Evolutionary conservation across 805 yeast genomes (phyloP).

Genomic region (Wickerhamiella lipophila): DNA sequence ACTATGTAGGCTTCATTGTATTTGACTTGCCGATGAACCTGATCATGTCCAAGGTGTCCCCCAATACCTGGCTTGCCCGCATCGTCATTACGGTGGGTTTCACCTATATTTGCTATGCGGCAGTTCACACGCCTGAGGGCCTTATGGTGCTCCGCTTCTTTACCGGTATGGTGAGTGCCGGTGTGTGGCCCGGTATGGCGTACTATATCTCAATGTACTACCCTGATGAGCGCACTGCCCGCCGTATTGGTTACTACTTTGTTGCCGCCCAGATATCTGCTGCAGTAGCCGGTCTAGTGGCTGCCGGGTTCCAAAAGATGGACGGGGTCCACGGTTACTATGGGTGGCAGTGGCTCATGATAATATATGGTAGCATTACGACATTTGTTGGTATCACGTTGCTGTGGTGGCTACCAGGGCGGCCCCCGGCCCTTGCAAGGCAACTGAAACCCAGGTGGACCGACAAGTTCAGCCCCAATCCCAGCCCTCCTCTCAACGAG

Average conservation of each 20-base stretch:
- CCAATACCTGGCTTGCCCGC: slow-evolving; percentile 75
- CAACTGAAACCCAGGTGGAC: background rate
- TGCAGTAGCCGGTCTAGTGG: slow-evolving; percentile 74
- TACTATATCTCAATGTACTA: slow-evolving; percentile 77
- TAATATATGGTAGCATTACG: slow-evolving; percentile 63
- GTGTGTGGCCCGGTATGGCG: slow-evolving; percentile 84
- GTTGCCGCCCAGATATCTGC: slow-evolving; percentile 90
- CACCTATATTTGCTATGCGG: slow-evolving; percentile 62
- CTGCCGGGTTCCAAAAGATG: slow-evolving; percentile 80
- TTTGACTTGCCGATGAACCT: slow-evolving; percentile 85
- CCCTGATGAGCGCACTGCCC: slow-evolving; percentile 62
- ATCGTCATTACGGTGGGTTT: slow-evolving; percentile 66
- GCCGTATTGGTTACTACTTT: slow-evolving; percentile 74
- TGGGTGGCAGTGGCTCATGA: slow-evolving; percentile 82
- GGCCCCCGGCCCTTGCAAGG: slow-evolving; percentile 35
- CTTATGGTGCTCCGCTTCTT: slow-evolving; percentile 59
- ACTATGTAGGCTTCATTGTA: slow-evolving; percentile 69
- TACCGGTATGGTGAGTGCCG: slow-evolving; percentile 69
- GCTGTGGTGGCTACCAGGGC: slow-evolving; percentile 78
- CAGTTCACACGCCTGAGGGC: slow-evolving; percentile 44
- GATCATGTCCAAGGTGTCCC: slow-evolving; percentile 68
- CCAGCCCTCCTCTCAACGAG: slow-evolving; percentile 31
- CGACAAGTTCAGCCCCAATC: slow-evolving; percentile 13
- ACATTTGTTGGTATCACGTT: slow-evolving; percentile 48
- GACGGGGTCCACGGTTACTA: slow-evolving; percentile 55